Percentiles rank a stretch among this genome's conserved stretches.
phyloP scores from a whole-genome alignment of 176 grass and related monocot genomes.

The Oryza rufipogon region DNA sequence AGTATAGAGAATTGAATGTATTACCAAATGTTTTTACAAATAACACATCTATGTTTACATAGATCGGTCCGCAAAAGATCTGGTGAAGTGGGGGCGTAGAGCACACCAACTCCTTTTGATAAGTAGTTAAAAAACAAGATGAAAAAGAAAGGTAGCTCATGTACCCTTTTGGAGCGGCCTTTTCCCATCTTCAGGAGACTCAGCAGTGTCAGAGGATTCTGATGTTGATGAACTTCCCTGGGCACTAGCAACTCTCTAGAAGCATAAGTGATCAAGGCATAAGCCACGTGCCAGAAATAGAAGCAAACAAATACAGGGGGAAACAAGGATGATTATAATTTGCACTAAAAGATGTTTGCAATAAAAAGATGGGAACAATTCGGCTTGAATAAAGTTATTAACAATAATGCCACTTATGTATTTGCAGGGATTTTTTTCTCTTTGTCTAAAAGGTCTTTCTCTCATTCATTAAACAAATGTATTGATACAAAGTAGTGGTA shows the following conservation, averaged over 20 bases:
- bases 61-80: not conserved
- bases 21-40: not conserved
- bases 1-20: not conserved
- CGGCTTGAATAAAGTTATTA: not conserved
- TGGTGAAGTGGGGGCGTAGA: not conserved
- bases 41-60: not conserved
- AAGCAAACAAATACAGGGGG: conserved; percentile 18
- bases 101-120: too few species aligned
- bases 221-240: conserved; percentile 46
- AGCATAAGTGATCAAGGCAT: conserved; percentile 22
- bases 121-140: not conserved
- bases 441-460: conserved; percentile 1
- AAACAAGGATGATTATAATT: not conserved
- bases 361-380: conserved; percentile 29
- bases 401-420: conserved; percentile 8
- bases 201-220: conserved; percentile 43
- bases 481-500: conserved; percentile 20
- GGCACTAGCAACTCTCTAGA: conserved; percentile 61
- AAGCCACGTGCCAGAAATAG: conserved; percentile 30
- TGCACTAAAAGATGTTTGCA: not conserved
- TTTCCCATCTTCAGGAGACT: conserved; percentile 54
- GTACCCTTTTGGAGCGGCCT: conserved; percentile 70
- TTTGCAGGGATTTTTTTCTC: not conserved
- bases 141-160: not conserved
- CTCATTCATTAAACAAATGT: conserved; percentile 20